These are phyloP conservation scores for Linum trigynum DNA, from an alignment of 345 rosid species.

Conservation along the genomic window DNA sequence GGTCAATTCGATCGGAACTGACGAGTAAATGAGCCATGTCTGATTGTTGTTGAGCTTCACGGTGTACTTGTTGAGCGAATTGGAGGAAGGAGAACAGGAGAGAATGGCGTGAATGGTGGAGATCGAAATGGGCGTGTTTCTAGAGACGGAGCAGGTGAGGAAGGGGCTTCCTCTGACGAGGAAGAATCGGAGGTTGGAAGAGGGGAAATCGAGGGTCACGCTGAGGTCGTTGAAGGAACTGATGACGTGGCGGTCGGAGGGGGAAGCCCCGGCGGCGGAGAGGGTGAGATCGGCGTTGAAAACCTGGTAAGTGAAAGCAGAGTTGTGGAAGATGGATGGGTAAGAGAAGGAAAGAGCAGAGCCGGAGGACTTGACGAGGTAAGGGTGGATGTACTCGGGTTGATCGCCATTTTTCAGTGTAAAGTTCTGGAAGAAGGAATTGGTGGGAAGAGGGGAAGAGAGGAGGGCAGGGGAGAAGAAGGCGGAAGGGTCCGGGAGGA, in stretches of 20 bases:
- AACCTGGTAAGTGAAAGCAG: slow-evolving; percentile 54
- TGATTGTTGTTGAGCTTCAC: slow-evolving; percentile 64
- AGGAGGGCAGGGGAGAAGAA: slow-evolving; percentile 51
- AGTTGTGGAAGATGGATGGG: slow-evolving; percentile 54
- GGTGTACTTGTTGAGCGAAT: slow-evolving; percentile 50
- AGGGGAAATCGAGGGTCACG: slow-evolving; percentile 67
- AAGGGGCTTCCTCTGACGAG: slow-evolving; percentile 86
- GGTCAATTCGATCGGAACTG: slow-evolving; percentile 47
- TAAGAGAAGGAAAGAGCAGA: slow-evolving; percentile 64
- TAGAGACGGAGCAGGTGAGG: slow-evolving; percentile 50
- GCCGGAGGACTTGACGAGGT: slow-evolving; percentile 55
- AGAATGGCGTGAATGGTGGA: no score
- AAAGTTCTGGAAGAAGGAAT: no score
- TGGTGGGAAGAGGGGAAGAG: slow-evolving; percentile 75
- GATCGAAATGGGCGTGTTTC: slow-evolving; percentile 33
- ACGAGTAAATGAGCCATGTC: slow-evolving; percentile 75
- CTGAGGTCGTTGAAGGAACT: slow-evolving; percentile 65
- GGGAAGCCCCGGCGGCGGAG: slow-evolving; percentile 19
- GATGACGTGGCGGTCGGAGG: slow-evolving; percentile 36
- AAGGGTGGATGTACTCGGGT: slow-evolving; percentile 87
- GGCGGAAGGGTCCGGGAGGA: no score
- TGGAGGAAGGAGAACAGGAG: slow-evolving; percentile 33
- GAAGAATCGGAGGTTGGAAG: slow-evolving; percentile 57
- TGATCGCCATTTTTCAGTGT: slow-evolving; percentile 75
- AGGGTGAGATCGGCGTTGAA: slow-evolving; percentile 61